Evolutionary conservation across 2,329 filamentous ascomycete genomes (phyloP).

Genomic region (Huntiella decipiens): DNA sequence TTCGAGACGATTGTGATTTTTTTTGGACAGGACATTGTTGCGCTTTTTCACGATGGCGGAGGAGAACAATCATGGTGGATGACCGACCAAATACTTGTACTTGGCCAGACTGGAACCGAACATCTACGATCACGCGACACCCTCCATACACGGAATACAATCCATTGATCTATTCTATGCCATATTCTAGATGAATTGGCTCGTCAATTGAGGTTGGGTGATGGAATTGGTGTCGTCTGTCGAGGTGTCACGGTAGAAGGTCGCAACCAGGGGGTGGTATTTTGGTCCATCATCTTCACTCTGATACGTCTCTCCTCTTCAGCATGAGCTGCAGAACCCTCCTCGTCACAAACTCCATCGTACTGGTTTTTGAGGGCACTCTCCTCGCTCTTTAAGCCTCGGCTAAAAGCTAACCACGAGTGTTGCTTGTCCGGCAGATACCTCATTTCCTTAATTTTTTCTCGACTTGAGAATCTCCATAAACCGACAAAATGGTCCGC

Average conservation of each 20-base stretch:
- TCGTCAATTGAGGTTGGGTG: background rate
- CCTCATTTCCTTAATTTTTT: constrained; percentile 33
- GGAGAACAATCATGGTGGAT: constrained; percentile 38
- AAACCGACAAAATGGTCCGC: constrained; percentile 85
- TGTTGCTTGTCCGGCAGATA: constrained; percentile 31
- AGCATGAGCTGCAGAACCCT: constrained; percentile 56
- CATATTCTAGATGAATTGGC: background rate
- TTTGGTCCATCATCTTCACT: background rate
- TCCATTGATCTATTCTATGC: too few species aligned
- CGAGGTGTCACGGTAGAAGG: constrained; percentile 9
- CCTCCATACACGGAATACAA: too few species aligned
- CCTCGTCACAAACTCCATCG: constrained; percentile 22
- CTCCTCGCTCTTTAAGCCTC: constrained; percentile 43
- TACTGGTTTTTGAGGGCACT: constrained; percentile 36
- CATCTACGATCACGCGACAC: too few species aligned
- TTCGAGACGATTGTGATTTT: constrained; percentile 6
- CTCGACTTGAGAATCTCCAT: constrained; percentile 64
- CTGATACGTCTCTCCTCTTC: constrained; percentile 45
- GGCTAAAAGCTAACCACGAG: constrained; percentile 38
- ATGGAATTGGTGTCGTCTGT: background rate
- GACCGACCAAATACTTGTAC: constrained; percentile 12
- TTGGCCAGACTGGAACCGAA: too few species aligned
- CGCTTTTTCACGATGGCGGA: constrained; percentile 34
- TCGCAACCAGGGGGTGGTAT: constrained; percentile 12
- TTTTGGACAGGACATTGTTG: constrained; percentile 9